Evolutionary conservation across 345 rosid genomes (phyloP), one percentile per base, ranked within the genome.

Genomic region (Raphanus sativus): DNA sequence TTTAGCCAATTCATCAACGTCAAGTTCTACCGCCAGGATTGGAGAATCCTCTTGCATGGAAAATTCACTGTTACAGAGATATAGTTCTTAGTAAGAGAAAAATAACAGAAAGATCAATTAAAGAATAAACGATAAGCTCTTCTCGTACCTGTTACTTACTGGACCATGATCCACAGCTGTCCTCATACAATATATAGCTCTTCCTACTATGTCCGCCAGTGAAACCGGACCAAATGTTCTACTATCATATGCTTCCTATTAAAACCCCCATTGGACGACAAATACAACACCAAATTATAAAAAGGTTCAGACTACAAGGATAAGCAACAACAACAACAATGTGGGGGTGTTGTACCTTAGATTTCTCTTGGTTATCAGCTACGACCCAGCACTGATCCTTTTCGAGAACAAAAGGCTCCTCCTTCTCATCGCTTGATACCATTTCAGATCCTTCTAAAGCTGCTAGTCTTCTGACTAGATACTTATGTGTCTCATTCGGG

Each of bases 111-210:
- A 42, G 48, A 42, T 42, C 5, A 3, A 42, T n/a, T 42, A 12
- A 40, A 34, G 38, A 34, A 8, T 10, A 40, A 4, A 40, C 12
- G 48, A 3, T 40, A 32, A 29, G 4, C 6, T 81, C 30, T 79
- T 76, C 15, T 81, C 30, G 80, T 54, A 88, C 99, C 99, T 95
- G 88, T 95, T 95, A 82, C 80, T 80, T 58, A 95, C 93, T 0
- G 96, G 97, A 73, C 97, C 99, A 59, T 95, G 98, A 77, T 95
- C 99, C 33, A 92, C 90, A 24, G 94, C 96, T 12, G 91, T 87
- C 67, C 87, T 85, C 60, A 92, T 82, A 79, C 94, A 87, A 66
- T 95, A 95, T 74, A 95, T 82, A 59, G 85, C 98, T 75, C 99
- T 84, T 16, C 99, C 99, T 73, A 90, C 83, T 40, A 95, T 89